Percentiles rank a stretch among this genome's conserved stretches.
Conservation (phyloP, 176 grass and related monocot genomes). For the Oryza brachyantha region DNA sequence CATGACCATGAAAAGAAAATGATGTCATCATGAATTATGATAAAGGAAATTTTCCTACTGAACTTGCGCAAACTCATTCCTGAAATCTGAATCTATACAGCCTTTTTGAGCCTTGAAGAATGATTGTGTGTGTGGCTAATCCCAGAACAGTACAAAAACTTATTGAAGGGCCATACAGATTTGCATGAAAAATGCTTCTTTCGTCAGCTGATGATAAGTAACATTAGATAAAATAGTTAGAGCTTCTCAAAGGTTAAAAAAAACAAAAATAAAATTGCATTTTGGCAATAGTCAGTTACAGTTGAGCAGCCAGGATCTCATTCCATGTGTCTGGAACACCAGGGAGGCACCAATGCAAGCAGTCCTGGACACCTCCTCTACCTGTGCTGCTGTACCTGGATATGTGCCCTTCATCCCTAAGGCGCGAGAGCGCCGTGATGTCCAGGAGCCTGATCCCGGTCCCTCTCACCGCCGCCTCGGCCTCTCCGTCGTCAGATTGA, state of each 20-base stretch:
- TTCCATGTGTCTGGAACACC: constrained; percentile 67
- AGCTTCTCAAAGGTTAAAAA: neutral
- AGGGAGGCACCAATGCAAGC: constrained; percentile 58
- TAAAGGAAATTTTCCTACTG: neutral
- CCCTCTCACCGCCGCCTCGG: constrained; percentile 23
- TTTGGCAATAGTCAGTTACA: constrained; percentile 13
- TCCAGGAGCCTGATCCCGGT: constrained; percentile 49
- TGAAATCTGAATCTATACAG: neutral
- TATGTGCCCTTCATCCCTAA: constrained; percentile 56
- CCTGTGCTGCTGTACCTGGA: constrained; percentile 45
- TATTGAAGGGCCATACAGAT: neutral
- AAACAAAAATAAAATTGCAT: neutral
- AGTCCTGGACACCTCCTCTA: constrained; percentile 38
- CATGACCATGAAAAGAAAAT: neutral
- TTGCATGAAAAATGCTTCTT: neutral
- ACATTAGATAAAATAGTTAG: neutral
- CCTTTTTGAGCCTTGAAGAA: neutral
- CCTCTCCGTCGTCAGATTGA: constrained; percentile 24
- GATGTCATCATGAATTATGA: neutral
- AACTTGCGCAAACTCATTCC: neutral
- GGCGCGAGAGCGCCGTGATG: constrained; percentile 42
- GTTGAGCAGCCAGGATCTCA: constrained; percentile 49
- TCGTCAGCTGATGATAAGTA: neutral
- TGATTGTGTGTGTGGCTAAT: neutral
- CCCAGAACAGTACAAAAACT: neutral